Conservation (phyloP, 2,329 filamentous ascomycete genomes). For the Aspergillus sp. region DNA sequence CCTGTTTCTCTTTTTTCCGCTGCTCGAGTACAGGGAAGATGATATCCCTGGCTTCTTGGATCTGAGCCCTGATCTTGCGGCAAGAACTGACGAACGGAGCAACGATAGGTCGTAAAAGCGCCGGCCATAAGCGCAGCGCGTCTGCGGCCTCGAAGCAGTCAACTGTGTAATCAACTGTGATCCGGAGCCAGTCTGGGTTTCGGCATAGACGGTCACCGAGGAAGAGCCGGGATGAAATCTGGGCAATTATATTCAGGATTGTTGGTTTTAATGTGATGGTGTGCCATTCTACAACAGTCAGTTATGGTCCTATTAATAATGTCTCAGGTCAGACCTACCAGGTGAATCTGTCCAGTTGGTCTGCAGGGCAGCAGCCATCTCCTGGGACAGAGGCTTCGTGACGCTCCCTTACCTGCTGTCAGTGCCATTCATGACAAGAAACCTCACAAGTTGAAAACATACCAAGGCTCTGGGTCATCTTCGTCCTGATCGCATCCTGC, state of each 20-base stretch:
- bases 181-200: neutral
- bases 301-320: too few relatives aligned
- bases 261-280: neutral
- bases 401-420: too few relatives aligned
- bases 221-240: neutral
- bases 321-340: too few relatives aligned
- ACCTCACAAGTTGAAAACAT: neutral
- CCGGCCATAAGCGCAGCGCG: neutral
- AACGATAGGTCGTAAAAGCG: neutral
- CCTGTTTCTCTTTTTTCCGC: neutral
- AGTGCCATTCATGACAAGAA: too few relatives aligned
- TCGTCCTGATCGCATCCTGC: constrained; percentile 21
- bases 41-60: neutral
- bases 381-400: too few relatives aligned
- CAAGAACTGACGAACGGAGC: neutral
- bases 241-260: neutral
- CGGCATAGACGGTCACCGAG: neutral
- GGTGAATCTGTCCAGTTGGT: too few relatives aligned
- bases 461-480: constrained; percentile 26
- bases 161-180: neutral
- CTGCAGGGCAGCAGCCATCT: too few relatives aligned
- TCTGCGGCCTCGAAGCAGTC: neutral
- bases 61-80: neutral
- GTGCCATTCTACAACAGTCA: neutral
- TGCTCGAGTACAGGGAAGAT: neutral